phyloP scores from a whole-genome alignment of 306 rosid genomes.

The cucumber (Cucumis sativus) region Cucumber_9930_V3 NC_026661.2:15629501-15630000 shows the following conservation, averaged over 20 bases:
- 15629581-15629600: conserved; percentile 72
- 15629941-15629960: not conserved
- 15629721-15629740: not conserved
- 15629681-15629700: not conserved
- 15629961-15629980: not conserved
- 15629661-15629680: conserved; percentile 47
- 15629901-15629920: conserved; percentile 57
- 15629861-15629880: conserved; percentile 88
- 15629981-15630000: not conserved
- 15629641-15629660: conserved; percentile 96
- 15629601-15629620: conserved; percentile 91
- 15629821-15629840: conserved; percentile 86
- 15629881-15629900: conserved; percentile 94
- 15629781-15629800: conserved; percentile 93
- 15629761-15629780: conserved; percentile 71
- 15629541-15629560: conserved; percentile 69
- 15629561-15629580: conserved; percentile 70
- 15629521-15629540: not conserved
- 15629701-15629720: not conserved
- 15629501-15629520: not conserved
- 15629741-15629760: conserved; percentile 8
- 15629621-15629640: conserved; percentile 89
- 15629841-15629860: conserved; percentile 93
- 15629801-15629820: conserved; percentile 99
- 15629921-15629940: not conserved